A percentile compares a stretch with the other conserved stretches of the same genome.
These are phyloP conservation scores for Cornus suecica DNA, from an alignment of 148 eudicot species.

Conservation along the genomic window DNA sequence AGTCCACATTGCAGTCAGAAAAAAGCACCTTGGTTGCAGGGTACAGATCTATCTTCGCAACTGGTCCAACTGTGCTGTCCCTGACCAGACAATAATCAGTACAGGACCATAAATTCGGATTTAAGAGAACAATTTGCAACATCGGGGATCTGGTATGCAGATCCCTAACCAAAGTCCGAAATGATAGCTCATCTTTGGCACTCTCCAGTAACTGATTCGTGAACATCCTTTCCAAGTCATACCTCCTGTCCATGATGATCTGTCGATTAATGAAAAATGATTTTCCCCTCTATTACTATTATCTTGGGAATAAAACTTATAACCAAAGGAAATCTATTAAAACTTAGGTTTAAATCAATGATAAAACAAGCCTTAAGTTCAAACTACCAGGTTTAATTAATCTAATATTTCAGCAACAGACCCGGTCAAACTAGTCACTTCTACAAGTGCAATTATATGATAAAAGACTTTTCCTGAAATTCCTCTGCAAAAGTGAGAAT, in stretches of 20 bases:
- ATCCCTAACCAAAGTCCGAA: conserved; percentile 75
- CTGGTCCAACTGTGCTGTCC: conserved; percentile 32
- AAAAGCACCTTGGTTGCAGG: conserved; percentile 73
- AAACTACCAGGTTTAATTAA: no score
- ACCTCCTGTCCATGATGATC: conserved; percentile 44
- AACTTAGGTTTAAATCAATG: neutral
- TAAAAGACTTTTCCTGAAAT: no score
- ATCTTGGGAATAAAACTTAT: neutral
- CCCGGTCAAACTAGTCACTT: no score
- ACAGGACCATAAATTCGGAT: conserved; percentile 75
- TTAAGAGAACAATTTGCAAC: conserved; percentile 74
- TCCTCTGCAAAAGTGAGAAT: no score
- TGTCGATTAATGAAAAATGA: neutral
- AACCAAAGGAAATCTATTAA: neutral
- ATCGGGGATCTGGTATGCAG: conserved; percentile 47
- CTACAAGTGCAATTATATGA: no score
- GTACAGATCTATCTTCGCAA: conserved; percentile 47
- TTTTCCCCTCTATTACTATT: neutral
- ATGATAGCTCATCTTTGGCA: conserved; percentile 86
- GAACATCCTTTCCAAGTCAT: conserved; percentile 88
- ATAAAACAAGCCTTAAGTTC: neutral
- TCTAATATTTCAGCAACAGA: no score
- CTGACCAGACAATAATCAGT: conserved; percentile 43
- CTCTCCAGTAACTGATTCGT: conserved; percentile 67
- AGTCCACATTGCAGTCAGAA: conserved; percentile 36